These are phyloP conservation scores for Cryptococcus amylolentus DNA, from an alignment of 1,284 basidiomycete genomes.

Conservation along the genomic window DNA sequence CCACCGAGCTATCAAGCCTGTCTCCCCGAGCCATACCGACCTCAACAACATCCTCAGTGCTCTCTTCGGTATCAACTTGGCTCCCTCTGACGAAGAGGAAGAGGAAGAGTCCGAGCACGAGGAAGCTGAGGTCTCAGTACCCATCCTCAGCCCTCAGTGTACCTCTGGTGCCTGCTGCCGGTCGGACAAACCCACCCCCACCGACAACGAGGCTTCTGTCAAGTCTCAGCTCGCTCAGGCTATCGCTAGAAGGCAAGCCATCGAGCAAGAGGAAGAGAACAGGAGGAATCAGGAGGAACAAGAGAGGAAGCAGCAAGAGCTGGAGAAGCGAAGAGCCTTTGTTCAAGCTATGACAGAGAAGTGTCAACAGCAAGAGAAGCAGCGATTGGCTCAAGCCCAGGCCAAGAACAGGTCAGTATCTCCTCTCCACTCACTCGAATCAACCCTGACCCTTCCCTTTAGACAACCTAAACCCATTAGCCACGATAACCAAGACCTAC, in stretches of 20 bases:
- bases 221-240: neutral
- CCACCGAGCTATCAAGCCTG: conserved; percentile 15
- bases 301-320: too few relatives aligned
- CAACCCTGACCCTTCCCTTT: too few relatives aligned
- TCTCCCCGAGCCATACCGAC: conserved; percentile 2
- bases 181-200: too few relatives aligned
- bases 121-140: too few relatives aligned
- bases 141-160: too few relatives aligned
- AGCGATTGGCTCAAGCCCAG: conserved; percentile 39
- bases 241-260: conserved; percentile 51
- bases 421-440: neutral
- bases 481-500: conserved; percentile 26
- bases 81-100: neutral
- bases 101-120: too few relatives aligned
- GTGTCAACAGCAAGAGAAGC: conserved; percentile 71
- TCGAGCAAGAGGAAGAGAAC: neutral
- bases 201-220: too few relatives aligned
- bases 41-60: conserved; percentile 34
- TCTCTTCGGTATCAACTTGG: conserved; percentile 39
- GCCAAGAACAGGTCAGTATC: conserved; percentile 9
- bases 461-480: neutral
- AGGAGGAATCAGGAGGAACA: neutral
- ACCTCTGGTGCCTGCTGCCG: too few relatives aligned
- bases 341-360: conserved; percentile 54
- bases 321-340: too few relatives aligned